Evolutionary conservation across 73 alveolate species (phyloP).

Genomic region (Paramecium bursaria): DNA sequence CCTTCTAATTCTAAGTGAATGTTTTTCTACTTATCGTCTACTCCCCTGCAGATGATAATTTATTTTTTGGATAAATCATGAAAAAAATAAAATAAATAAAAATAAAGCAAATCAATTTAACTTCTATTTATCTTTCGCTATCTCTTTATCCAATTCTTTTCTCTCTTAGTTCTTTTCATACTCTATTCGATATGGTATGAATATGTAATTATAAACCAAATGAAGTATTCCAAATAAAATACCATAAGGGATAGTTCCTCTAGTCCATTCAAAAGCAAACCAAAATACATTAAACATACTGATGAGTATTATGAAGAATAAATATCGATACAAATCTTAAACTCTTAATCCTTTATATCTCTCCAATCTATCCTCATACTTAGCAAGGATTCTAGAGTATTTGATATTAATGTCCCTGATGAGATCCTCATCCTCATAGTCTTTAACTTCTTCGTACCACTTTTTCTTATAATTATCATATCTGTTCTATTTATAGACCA

Average conservation of each 20-base stretch:
- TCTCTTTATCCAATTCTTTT: slow-evolving; percentile 29
- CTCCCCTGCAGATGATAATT: slow-evolving; percentile 45
- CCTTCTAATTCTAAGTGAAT: slow-evolving; percentile 47
- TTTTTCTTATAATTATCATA: slow-evolving; percentile 4
- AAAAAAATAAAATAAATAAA: too few relatives aligned
- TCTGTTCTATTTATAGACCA: neutral
- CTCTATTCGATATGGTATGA: neutral
- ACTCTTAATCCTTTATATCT: neutral
- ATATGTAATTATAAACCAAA: neutral
- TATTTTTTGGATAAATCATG: slow-evolving; percentile 60
- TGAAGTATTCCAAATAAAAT: neutral
- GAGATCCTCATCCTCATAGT: slow-evolving; percentile 12
- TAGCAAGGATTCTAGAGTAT: slow-evolving; percentile 4
- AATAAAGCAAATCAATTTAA: slow-evolving; percentile 15
- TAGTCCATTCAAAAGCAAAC: neutral
- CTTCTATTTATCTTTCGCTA: slow-evolving; percentile 48
- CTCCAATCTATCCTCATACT: slow-evolving; percentile 32
- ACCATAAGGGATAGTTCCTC: slow-evolving; percentile 32
- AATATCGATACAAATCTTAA: neutral
- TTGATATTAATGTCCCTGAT: slow-evolving; percentile 14
- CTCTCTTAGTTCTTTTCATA: neutral
- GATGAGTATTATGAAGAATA: neutral
- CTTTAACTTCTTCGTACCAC: slow-evolving; percentile 1
- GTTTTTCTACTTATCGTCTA: slow-evolving; percentile 23
- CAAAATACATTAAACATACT: neutral